phyloP scores from a whole-genome alignment of 495 filamentous ascomycete species.

The Tuber brumale region DNA sequence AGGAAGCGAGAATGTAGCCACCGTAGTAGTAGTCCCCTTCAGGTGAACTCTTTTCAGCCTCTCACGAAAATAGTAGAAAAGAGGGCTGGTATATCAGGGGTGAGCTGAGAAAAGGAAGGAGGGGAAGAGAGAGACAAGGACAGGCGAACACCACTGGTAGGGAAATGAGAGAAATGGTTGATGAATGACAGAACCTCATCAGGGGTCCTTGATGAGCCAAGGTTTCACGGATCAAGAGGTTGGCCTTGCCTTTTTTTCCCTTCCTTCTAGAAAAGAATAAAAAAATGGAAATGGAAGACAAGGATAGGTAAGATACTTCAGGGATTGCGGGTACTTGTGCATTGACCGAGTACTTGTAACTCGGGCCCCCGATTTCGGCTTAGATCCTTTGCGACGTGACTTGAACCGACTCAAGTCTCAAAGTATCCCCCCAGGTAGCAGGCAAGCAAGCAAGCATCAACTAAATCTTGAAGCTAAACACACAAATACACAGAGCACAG shows the following conservation, averaged over 20 bases:
- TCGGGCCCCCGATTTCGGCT: not conserved
- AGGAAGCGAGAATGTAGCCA: not conserved
- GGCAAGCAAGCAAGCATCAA: not conserved
- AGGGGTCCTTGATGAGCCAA: not conserved
- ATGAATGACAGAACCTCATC: not conserved
- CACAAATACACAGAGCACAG: not conserved
- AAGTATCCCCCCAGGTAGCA: not conserved
- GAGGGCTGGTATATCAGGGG: not conserved
- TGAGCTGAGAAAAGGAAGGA: not conserved
- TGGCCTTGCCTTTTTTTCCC: not conserved
- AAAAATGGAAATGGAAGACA: not conserved
- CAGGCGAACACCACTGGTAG: not conserved
- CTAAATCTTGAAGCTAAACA: not conserved
- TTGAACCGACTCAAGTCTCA: not conserved
- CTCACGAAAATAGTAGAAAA: not conserved
- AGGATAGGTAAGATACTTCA: not conserved
- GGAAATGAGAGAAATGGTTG: not conserved
- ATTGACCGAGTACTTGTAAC: no score
- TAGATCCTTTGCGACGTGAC: not conserved
- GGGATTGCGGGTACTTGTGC: not conserved
- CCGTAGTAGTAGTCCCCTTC: not conserved
- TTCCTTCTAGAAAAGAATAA: not conserved
- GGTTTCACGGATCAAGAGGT: not conserved
- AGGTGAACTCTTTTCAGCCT: not conserved
- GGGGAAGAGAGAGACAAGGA: not conserved